Evolutionary conservation across 1,139 yeast species (phyloP).

Genomic region (Candida neerlandica): DNA sequence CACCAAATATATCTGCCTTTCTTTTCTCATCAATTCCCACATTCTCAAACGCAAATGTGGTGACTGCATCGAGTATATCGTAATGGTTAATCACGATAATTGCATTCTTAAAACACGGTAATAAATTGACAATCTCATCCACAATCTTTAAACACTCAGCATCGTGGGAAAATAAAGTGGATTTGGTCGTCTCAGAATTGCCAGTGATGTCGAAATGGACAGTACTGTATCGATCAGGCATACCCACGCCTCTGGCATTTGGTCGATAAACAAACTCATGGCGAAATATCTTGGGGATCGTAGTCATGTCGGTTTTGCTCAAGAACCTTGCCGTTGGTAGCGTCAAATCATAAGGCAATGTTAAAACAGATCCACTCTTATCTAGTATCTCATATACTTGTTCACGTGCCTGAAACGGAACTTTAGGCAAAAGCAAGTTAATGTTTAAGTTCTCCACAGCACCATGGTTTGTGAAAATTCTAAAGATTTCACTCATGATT

Average conservation of each 20-base stretch:
- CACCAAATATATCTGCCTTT: constrained; percentile 64
- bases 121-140: constrained; percentile 65
- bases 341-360: constrained; percentile 85
- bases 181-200: constrained; percentile 27
- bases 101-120: constrained; percentile 63
- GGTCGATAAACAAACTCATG: constrained; percentile 85
- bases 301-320: constrained; percentile 56
- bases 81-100: constrained; percentile 76
- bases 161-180: constrained; percentile 55
- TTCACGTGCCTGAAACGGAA: constrained; percentile 66
- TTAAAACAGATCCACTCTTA: constrained; percentile 81
- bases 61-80: constrained; percentile 70
- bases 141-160: constrained; percentile 86
- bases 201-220: constrained; percentile 84
- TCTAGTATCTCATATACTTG: constrained; percentile 81
- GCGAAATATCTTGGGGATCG: constrained; percentile 65
- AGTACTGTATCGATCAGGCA: constrained; percentile 79
- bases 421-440: constrained; percentile 70
- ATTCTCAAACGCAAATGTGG: constrained; percentile 69
- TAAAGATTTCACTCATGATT: constrained; percentile 57
- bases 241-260: constrained; percentile 48
- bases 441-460: constrained; percentile 71
- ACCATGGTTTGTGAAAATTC: constrained; percentile 77
- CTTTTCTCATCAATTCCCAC: constrained; percentile 67
- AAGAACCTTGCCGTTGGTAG: constrained; percentile 84